Percentiles rank a stretch among this genome's conserved stretches.
These are phyloP conservation scores for Fusarium torulosum DNA, from an alignment of 2,329 filamentous ascomycete species.

Conservation along the genomic window DNA sequence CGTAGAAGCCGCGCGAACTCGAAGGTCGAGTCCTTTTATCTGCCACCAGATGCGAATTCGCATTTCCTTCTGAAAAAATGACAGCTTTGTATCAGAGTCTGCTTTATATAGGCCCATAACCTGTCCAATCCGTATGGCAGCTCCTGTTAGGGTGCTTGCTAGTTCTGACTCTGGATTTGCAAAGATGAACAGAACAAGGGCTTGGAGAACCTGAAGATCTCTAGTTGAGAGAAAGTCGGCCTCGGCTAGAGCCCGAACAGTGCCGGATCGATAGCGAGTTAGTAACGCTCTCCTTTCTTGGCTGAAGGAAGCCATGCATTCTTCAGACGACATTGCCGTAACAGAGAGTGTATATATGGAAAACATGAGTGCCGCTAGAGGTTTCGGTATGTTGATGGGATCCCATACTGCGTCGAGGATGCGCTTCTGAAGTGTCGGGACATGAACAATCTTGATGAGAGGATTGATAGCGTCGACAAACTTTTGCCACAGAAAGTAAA, in stretches of 20 bases:
- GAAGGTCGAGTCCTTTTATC: conserved; percentile 38
- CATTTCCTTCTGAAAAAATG: conserved; percentile 48
- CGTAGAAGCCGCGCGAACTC: conserved; percentile 10
- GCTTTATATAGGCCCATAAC: conserved; percentile 46
- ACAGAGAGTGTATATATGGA: conserved; percentile 48
- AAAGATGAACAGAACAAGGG: conserved; percentile 49
- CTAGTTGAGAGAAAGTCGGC: conserved; percentile 48
- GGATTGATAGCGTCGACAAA: conserved; percentile 53
- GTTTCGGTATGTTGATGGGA: conserved; percentile 17
- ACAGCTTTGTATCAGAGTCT: conserved; percentile 20
- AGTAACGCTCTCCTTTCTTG: conserved; percentile 33
- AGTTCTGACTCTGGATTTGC: conserved; percentile 49
- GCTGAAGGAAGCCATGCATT: conserved; percentile 31
- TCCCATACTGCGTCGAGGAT: conserved; percentile 51
- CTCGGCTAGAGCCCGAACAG: conserved; percentile 43
- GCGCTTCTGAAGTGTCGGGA: conserved; percentile 50
- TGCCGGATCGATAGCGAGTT: conserved; percentile 42
- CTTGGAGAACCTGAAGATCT: conserved; percentile 50
- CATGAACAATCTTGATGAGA: conserved; percentile 50
- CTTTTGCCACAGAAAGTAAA: conserved; percentile 51
- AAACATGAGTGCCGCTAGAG: conserved; percentile 47
- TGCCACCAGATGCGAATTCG: conserved; percentile 49
- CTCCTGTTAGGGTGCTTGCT: conserved; percentile 39
- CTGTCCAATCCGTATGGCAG: conserved; percentile 44
- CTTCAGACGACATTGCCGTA: conserved; percentile 33